Base-by-base conservation (phyloP, 1,139 yeast species). In the Lodderomyces jiufengensis region DNA sequence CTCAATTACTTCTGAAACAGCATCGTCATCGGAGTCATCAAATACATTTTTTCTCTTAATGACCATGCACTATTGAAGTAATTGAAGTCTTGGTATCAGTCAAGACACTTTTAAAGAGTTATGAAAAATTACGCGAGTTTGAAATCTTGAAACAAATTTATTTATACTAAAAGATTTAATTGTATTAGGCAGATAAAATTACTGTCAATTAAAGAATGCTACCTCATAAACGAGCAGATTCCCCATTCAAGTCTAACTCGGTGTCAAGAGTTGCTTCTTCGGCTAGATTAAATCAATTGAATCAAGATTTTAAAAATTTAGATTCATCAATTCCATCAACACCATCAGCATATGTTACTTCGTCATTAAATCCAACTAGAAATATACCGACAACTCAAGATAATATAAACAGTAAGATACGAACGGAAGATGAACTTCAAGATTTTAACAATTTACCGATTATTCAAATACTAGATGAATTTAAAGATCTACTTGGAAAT, bases 331-430 rank as follows among this genome's bases (percentile, higher is more conserved):
- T 12, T 6, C 66, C 70, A 4, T 43, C 61, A 3, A 63, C 63
- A 0, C 62, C 67, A 1, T 52, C 50, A 27, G 54, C 57, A 15
- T 62, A 61, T 39, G 57, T 61, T 9, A 51, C 66, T 9, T 64
- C 72, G 4, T 63, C 73, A 13, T 52, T 68, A 25, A 68, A 68
- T 41, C 74, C 73, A 5, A 54, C 51, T 24, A 53, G 57, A 41
- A 59, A 59, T 40, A 43, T 48, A 11, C 61, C 61, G 21, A 50
- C 55, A 27, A 48, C 55, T 13, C 41, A 57, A 16, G 45, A 51
- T 24, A 43, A 46, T 36, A 35, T 37, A 43, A 42, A 45, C 33
- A 46, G 55, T 52, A 45, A 43, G 28, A 38, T 43, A 31, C 35
- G 34, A 14, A 42, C 48, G 8, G 52, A 47, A 28, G 55, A 53